phyloP scores from a whole-genome alignment of 2,329 filamentous ascomycete species.

The Diaporthe velutina region DNA sequence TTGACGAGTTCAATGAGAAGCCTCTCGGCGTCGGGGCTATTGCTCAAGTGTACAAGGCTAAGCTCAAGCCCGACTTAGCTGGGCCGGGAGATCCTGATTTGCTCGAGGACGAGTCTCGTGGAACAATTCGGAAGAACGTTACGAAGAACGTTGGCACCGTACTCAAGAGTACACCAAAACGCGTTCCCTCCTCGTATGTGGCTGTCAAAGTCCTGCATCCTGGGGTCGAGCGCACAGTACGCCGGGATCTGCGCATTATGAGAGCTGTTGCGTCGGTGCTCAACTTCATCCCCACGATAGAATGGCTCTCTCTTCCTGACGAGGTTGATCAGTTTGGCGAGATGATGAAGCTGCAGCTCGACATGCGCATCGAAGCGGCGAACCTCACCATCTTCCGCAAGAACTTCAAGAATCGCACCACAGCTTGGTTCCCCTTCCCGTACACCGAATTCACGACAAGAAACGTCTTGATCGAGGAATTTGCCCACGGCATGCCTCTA shows the following conservation, averaged over 20 bases:
- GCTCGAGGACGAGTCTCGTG: constrained; percentile 48
- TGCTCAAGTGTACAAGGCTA: constrained; percentile 97
- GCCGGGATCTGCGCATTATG: constrained; percentile 96
- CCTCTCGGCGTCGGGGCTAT: constrained; percentile 96
- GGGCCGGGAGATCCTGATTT: constrained; percentile 71
- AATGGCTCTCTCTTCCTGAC: constrained; percentile 96
- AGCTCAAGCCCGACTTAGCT: constrained; percentile 83
- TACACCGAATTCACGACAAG: constrained; percentile 94
- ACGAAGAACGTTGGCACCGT: constrained; percentile 86
- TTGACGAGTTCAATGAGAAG: constrained; percentile 92
- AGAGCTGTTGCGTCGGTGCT: constrained; percentile 86
- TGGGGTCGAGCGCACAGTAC: constrained; percentile 87
- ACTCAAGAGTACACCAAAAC: constrained; percentile 86
- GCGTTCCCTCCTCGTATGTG: constrained; percentile 91
- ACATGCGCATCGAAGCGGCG: constrained; percentile 92
- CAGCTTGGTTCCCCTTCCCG: constrained; percentile 96
- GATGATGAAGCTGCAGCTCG: constrained; percentile 99
- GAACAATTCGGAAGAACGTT: constrained; percentile 74
- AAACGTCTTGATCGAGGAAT: constrained; percentile 94
- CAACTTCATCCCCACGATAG: constrained; percentile 91
- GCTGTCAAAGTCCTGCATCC: constrained; percentile 97
- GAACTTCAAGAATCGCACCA: constrained; percentile 89
- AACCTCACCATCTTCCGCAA: constrained; percentile 90
- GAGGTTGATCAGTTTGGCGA: constrained; percentile 95
- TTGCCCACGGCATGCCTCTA: constrained; percentile 92